phyloP scores from a whole-genome alignment of 116 monocot species.

The Papilionanthe hybrid region DNA sequence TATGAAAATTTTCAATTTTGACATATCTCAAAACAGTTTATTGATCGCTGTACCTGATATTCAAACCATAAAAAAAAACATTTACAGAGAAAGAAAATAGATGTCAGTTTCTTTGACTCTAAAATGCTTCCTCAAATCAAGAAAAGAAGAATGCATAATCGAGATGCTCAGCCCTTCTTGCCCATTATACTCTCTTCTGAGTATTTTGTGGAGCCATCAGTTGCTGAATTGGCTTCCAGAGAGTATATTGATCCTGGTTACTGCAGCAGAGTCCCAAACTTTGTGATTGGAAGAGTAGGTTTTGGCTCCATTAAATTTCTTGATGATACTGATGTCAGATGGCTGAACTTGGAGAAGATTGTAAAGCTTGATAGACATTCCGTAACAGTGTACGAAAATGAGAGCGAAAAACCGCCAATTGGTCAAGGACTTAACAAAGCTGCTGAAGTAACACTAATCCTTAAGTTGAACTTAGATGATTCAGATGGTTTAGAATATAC shows the following conservation, averaged over 20 bases:
- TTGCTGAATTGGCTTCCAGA: slow-evolving; percentile 46
- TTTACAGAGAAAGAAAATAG: neutral
- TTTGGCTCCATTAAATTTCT: slow-evolving; percentile 63
- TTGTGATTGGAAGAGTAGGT: slow-evolving; percentile 68
- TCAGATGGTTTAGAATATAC: slow-evolving; percentile 8
- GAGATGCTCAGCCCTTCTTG: slow-evolving; percentile 9
- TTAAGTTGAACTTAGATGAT: slow-evolving; percentile 12
- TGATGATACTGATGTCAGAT: slow-evolving; percentile 70
- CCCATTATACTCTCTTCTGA: slow-evolving; percentile 49
- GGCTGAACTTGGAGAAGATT: slow-evolving; percentile 57
- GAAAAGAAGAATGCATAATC: slow-evolving; percentile 12
- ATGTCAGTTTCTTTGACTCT: neutral
- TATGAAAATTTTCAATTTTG: neutral
- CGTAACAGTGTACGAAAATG: slow-evolving; percentile 69
- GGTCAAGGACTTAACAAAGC: slow-evolving; percentile 87
- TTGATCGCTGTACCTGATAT: neutral
- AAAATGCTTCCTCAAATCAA: slow-evolving; percentile 6
- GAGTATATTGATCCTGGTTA: slow-evolving; percentile 57
- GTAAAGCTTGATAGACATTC: slow-evolving; percentile 65
- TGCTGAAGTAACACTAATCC: slow-evolving; percentile 78
- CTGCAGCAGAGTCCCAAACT: slow-evolving; percentile 65
- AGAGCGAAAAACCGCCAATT: slow-evolving; percentile 59
- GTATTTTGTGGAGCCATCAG: slow-evolving; percentile 61
- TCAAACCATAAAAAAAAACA: neutral
- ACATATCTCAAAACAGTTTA: neutral